These are phyloP conservation scores for Eragrostis tef DNA, from an alignment of 202 grass and related monocot genomes.

Conservation along the genomic window DNA sequence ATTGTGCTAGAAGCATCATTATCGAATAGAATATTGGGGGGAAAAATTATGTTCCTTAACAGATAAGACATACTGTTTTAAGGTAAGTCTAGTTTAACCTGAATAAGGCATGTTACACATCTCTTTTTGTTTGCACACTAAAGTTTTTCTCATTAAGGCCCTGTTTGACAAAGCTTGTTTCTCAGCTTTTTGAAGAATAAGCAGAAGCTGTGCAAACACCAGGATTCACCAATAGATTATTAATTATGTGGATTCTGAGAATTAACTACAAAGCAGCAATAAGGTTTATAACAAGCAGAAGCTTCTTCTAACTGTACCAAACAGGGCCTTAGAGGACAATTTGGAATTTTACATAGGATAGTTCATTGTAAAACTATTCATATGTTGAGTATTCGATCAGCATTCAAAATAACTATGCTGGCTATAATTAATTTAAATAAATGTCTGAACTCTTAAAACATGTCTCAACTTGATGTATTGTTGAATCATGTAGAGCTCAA, in stretches of 20 bases:
- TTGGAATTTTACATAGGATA: background rate
- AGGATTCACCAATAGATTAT: no score
- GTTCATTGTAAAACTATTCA: conserved; percentile 4
- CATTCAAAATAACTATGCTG: no score
- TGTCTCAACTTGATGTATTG: background rate
- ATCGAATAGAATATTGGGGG: background rate
- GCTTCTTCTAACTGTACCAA: no score
- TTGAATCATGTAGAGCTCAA: conserved; percentile 18
- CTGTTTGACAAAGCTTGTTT: no score
- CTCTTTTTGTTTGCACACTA: no score
- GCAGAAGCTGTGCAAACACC: no score
- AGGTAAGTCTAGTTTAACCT: background rate
- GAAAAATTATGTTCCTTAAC: conserved; percentile 5
- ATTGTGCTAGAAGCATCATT: background rate
- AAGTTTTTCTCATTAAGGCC: no score
- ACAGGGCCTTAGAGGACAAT: background rate
- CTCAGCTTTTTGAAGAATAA: no score
- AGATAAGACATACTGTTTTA: background rate
- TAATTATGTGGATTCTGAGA: no score
- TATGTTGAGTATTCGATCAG: background rate
- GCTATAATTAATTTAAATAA: conserved; percentile 14
- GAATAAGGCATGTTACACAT: background rate
- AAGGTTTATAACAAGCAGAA: no score
- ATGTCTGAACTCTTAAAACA: background rate
- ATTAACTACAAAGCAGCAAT: no score